A percentile compares a stretch with the other conserved stretches of the same genome.
phyloP scores from a whole-genome alignment of 2,329 filamentous ascomycete genomes.

The Penicillium sumatraense region DNA sequence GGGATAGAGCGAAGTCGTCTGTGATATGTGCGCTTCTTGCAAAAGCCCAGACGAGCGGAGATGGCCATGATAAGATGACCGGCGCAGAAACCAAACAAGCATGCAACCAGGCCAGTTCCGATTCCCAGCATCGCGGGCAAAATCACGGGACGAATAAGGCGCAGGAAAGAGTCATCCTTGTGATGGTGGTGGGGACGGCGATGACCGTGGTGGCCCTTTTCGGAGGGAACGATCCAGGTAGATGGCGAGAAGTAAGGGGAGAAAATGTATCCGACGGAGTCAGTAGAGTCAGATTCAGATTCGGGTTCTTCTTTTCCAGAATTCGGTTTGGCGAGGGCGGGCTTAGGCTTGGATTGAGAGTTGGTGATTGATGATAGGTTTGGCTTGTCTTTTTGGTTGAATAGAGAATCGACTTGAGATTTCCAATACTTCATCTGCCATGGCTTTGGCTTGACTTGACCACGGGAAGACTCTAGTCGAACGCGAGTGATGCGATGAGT shows the following conservation, averaged over 20 bases:
- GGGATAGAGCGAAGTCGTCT: not conserved
- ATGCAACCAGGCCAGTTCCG: constrained; percentile 41
- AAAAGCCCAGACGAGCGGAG: constrained; percentile 12
- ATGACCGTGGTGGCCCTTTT: constrained; percentile 22
- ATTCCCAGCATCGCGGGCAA: constrained; percentile 46
- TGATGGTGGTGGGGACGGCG: constrained; percentile 25
- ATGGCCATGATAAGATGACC: constrained; percentile 29
- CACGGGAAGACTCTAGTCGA: constrained; percentile 25
- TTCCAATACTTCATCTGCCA: constrained; percentile 33
- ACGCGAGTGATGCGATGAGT: constrained; percentile 33
- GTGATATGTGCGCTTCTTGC: constrained; percentile 3
- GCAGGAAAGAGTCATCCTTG: constrained; percentile 25
- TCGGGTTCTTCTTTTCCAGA: not conserved
- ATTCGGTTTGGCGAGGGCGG: not conserved
- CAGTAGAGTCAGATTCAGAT: constrained; percentile 1
- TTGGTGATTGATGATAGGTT: not conserved
- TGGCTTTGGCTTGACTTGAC: constrained; percentile 6
- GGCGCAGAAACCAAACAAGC: constrained; percentile 43
- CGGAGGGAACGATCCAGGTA: constrained; percentile 8
- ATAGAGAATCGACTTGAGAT: constrained; percentile 23
- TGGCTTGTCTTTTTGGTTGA: constrained; percentile 24
- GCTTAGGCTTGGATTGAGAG: not conserved
- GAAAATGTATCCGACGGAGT: constrained; percentile 23
- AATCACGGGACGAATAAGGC: constrained; percentile 40
- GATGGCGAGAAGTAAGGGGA: constrained; percentile 20